Evolutionary conservation across 2,329 filamentous ascomycete genomes (phyloP).

Genomic region (Fusarium nisikadoi): DNA sequence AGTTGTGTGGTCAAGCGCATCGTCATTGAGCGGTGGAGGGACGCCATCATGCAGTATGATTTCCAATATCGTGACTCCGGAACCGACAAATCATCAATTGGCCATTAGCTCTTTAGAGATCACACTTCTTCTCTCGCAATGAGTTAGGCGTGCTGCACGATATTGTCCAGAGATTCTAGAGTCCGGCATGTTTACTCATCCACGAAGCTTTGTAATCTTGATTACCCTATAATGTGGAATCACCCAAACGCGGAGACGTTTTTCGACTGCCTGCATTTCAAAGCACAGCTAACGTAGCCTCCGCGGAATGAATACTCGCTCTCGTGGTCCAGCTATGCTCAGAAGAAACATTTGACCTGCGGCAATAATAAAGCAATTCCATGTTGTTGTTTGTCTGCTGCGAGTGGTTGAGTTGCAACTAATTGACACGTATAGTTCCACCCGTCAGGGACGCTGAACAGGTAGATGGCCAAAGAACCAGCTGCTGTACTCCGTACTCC

Average conservation of each 20-base stretch:
- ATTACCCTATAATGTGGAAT: conserved; percentile 10
- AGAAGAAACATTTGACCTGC: neutral
- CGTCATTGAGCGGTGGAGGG: neutral
- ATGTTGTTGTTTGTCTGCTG: neutral
- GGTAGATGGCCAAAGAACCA: neutral
- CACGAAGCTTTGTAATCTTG: neutral
- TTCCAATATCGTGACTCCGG: neutral
- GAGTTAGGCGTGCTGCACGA: neutral
- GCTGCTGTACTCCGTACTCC: no score
- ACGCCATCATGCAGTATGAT: neutral
- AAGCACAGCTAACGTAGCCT: neutral
- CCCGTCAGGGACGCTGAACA: neutral
- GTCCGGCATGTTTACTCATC: conserved; percentile 19
- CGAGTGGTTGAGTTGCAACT: neutral
- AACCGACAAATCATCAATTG: neutral
- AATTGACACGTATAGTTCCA: neutral
- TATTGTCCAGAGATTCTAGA: neutral
- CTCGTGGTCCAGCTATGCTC: neutral
- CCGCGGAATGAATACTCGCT: neutral
- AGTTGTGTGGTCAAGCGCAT: neutral
- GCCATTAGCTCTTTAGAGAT: neutral
- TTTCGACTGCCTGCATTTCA: neutral
- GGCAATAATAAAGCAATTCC: neutral
- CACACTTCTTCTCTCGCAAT: neutral
- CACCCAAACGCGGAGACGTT: neutral